Percentiles rank a stretch among this genome's conserved stretches.
phyloP scores from a whole-genome alignment of 805 yeast species.

The Scheffersomyces ergatensis region DNA sequence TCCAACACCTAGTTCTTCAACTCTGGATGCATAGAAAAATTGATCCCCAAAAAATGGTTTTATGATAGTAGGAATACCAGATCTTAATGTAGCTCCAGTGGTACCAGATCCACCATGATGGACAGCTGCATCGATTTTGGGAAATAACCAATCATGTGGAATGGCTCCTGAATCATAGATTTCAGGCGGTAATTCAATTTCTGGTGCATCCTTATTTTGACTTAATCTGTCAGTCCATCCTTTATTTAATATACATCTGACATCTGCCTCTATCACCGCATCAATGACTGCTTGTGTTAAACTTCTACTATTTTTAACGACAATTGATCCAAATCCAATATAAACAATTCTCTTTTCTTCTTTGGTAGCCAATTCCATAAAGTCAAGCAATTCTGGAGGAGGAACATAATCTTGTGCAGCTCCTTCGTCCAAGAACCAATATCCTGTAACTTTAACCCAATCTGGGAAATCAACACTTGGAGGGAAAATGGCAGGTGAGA shows the following conservation, averaged over 20 bases:
- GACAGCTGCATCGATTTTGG: conserved; percentile 86
- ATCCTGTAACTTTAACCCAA: conserved; percentile 95
- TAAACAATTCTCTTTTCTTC: conserved; percentile 75
- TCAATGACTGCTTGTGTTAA: conserved; percentile 75
- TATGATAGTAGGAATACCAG: conserved; percentile 85
- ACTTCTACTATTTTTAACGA: conserved; percentile 76
- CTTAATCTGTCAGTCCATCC: conserved; percentile 88
- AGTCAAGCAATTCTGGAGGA: conserved; percentile 52
- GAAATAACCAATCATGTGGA: conserved; percentile 95
- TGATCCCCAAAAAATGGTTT: conserved; percentile 98
- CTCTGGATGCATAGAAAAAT: conserved; percentile 82
- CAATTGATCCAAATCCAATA: conserved; percentile 95
- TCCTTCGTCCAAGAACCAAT: conserved; percentile 85
- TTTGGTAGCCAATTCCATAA: conserved; percentile 58
- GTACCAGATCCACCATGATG: conserved; percentile 98
- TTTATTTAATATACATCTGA: conserved; percentile 81
- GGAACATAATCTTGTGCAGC: conserved; percentile 52
- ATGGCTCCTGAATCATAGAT: conserved; percentile 68
- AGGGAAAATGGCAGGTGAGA: conserved; percentile 85
- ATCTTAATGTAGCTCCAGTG: conserved; percentile 85
- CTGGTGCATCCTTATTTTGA: conserved; percentile 28
- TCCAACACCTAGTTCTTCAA: conserved; percentile 89
- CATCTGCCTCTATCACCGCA: conserved; percentile 78
- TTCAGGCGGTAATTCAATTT: conserved; percentile 57
- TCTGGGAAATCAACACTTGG: conserved; percentile 92